Evolutionary conservation across 169 alveolate genomes (phyloP).

Genomic region (Cryptosporidium felis): DNA sequence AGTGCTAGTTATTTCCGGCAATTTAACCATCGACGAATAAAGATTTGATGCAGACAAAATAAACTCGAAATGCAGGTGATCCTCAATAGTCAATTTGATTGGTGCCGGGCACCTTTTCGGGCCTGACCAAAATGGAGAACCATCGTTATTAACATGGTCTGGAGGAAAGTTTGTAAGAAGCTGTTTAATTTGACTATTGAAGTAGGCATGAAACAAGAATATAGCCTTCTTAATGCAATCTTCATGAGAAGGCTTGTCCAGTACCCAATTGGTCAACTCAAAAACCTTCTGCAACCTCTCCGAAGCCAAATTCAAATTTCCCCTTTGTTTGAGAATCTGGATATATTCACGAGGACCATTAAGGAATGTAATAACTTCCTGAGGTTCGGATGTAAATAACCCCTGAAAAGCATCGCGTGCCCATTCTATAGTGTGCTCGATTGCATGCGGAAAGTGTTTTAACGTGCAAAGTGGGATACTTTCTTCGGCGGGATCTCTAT

Average conservation of each 20-base stretch:
- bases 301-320: conserved; percentile 13
- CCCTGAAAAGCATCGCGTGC: conserved; percentile 97
- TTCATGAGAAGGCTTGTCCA: conserved; percentile 69
- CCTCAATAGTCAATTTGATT: conserved; percentile 84
- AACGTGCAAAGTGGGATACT: conserved; percentile 94
- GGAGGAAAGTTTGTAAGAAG: conserved; percentile 94
- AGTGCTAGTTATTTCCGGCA: conserved; percentile 75
- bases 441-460: conserved; percentile 97
- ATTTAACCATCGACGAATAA: conserved; percentile 83
- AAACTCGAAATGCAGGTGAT: conserved; percentile 86
- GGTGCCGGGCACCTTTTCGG: conserved; percentile 98
- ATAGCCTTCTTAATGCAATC: conserved; percentile 85
- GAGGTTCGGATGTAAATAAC: conserved; percentile 92
- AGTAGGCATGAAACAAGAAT: conserved; percentile 84
- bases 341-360: conserved; percentile 81
- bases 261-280: conserved; percentile 33
- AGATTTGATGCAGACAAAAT: conserved; percentile 90
- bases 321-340: conserved; percentile 72
- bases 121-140: conserved; percentile 97
- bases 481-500: conserved; percentile 98
- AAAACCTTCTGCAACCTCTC: conserved; percentile 73
- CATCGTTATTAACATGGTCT: conserved; percentile 93
- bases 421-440: conserved; percentile 99
- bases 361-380: conserved; percentile 86
- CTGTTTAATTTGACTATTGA: conserved; percentile 90